Percentiles rank a stretch among this genome's conserved stretches.
phyloP scores from a whole-genome alignment of 768 basidiomycete species.

The Steccherinum ochraceum region DNA sequence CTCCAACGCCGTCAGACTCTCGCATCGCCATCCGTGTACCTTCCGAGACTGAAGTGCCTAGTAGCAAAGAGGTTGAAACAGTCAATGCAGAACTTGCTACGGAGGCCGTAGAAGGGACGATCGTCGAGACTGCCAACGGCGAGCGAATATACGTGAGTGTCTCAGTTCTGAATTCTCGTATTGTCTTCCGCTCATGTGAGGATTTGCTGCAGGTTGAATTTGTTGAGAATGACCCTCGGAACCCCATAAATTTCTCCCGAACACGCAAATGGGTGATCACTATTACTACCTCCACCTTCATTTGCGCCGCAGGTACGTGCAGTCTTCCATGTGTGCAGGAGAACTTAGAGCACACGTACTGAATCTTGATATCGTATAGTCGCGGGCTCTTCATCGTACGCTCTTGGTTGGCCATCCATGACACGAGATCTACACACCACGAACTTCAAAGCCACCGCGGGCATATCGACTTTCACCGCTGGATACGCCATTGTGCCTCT shows the following conservation, averaged over 20 bases:
- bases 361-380: slow-evolving; percentile 26
- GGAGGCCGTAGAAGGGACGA: too few relatives aligned
- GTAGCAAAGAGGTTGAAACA: background rate
- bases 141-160: background rate
- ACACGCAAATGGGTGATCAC: slow-evolving; percentile 36
- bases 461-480: slow-evolving; percentile 44
- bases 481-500: slow-evolving; percentile 62
- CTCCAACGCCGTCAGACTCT: background rate
- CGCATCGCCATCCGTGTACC: background rate
- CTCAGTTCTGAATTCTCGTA: background rate
- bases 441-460: slow-evolving; percentile 22
- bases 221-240: slow-evolving; percentile 24
- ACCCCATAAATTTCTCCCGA: slow-evolving; percentile 27
- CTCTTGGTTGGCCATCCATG: slow-evolving; percentile 54
- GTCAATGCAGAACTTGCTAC: background rate
- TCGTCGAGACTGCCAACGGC: too few relatives aligned
- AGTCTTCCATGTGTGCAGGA: background rate
- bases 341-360: background rate
- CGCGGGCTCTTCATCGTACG: slow-evolving; percentile 44
- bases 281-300: slow-evolving; percentile 38
- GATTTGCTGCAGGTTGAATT: slow-evolving; percentile 25
- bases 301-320: slow-evolving; percentile 38
- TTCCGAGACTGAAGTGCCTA: background rate
- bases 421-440: slow-evolving; percentile 30
- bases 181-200: background rate